Evolutionary conservation across 495 filamentous ascomycete species (phyloP).

Genomic region (Penicillium manginii): DNA sequence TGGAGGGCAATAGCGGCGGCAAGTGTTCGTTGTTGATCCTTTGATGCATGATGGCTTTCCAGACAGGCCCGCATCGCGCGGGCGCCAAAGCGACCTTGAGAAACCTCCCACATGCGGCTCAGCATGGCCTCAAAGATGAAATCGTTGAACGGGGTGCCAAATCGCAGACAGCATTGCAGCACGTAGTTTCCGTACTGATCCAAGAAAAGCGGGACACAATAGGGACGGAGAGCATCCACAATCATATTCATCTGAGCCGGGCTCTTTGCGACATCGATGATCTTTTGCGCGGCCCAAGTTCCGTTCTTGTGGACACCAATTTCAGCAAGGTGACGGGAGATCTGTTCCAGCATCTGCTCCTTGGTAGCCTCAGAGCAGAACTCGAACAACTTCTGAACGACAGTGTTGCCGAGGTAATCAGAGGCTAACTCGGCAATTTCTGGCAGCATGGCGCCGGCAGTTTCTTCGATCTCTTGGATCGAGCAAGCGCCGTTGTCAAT

Average conservation of each 20-base stretch:
- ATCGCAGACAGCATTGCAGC: conserved; percentile 91
- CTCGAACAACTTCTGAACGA: conserved; percentile 98
- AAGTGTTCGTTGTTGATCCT: conserved; percentile 93
- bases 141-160: conserved; percentile 84
- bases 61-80: conserved; percentile 96
- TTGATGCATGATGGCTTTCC: conserved; percentile 93
- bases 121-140: conserved; percentile 99
- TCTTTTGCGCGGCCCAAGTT: conserved; percentile 99
- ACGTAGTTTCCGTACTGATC: conserved; percentile 99
- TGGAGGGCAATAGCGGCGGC: conserved; percentile 94
- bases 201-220: conserved; percentile 87
- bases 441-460: conserved; percentile 88
- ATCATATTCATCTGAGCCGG: conserved; percentile 83
- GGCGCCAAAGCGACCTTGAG: conserved; percentile 92
- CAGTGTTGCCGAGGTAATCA: conserved; percentile 97
- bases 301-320: conserved; percentile 99
- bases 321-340: conserved; percentile 89
- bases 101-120: conserved; percentile 89
- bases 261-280: conserved; percentile 91
- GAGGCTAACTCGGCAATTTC: conserved; percentile 94
- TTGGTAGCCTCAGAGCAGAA: conserved; percentile 89
- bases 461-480: conserved; percentile 85
- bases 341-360: conserved; percentile 87
- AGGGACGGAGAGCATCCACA: conserved; percentile 79
- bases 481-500: conserved; percentile 93